Evolutionary conservation across 345 rosid species (phyloP), one percentile per base, ranked within the genome.

Genomic region (Heritiera fomes): DNA sequence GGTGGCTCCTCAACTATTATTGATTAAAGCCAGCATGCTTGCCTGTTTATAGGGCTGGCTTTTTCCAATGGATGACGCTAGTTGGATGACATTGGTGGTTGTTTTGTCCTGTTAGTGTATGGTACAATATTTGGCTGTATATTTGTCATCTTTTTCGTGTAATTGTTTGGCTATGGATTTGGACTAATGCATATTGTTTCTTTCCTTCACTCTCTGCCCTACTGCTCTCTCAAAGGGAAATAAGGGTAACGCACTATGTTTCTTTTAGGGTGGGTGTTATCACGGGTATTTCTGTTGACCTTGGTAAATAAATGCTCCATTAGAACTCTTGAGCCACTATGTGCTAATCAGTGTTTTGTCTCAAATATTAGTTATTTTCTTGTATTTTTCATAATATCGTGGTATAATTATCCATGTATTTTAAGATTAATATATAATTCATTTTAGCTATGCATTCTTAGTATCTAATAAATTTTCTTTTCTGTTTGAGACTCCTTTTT

Each of bases 101-200:
- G 5, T 40, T 65, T 61, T 65, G 8, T 65, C 70, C 49, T 40
- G 47, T 65, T 65, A 20, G 70, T 65, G 49, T 11, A 38, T 65
- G 70, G 70, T 45, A 40, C 28, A 65, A 38, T 65, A 41, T 41
- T 11, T 66, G 50, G 71, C 50, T 66, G 28, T 41, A 4, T 66
- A 41, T 66, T 41, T 66, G 47, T 66, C 18, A 28, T 41, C 41
- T 66, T 41, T 18, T 47, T 41, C 9, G 15, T 10, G 41, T 66
- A 45, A 66, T 9, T 66, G 50, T 66, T 41, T 66, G 50, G 14
- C 49, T 4, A 13, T 41, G 9, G 41, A 41, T 18, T 18, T 64
- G 69, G 50, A 66, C 50, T 41, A 18, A 14, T 61, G 50, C 71
- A 18, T 66, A 46, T 17, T 59, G 32, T 64, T 64, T 63, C 63